Evolutionary conservation across 345 rosid species (phyloP).

Genomic region (Diplotaxis tenuifolia): DNA sequence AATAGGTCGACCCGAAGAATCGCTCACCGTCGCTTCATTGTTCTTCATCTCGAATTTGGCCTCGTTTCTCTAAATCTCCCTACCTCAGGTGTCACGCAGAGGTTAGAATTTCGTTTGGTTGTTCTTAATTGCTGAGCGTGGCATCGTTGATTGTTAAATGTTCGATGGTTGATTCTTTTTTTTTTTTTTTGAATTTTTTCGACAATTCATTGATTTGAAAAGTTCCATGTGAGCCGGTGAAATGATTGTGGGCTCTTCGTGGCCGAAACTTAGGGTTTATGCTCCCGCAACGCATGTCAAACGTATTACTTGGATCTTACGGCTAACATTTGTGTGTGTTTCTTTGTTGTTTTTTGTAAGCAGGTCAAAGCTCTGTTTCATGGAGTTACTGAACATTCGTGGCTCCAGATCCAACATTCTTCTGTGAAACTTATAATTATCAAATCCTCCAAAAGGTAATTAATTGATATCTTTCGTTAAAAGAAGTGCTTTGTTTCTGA

Average conservation of each 20-base stretch:
- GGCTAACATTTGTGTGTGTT: conserved; percentile 19
- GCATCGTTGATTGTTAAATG: neutral
- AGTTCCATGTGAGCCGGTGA: conserved; percentile 17
- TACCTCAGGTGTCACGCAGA: conserved; percentile 4
- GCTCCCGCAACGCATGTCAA: conserved; percentile 11
- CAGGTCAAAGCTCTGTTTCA: conserved; percentile 31
- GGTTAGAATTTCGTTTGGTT: conserved; percentile 19
- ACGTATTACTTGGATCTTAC: conserved; percentile 22
- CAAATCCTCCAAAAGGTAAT: neutral
- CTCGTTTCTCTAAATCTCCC: neutral
- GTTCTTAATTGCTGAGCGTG: neutral
- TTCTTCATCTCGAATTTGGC: neutral
- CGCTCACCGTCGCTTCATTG: conserved; percentile 21
- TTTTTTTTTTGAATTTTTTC: neutral
- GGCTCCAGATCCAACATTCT: conserved; percentile 42
- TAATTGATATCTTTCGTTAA: neutral
- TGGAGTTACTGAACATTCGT: conserved; percentile 42
- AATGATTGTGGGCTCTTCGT: neutral
- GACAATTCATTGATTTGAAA: conserved; percentile 1
- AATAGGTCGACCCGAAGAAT: neutral
- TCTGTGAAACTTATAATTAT: conserved; percentile 18
- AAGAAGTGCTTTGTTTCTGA: neutral
- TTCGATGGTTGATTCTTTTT: neutral
- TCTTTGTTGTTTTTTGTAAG: conserved; percentile 13
- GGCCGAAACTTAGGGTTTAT: neutral